A percentile compares a stretch with the other conserved stretches of the same genome.
These are phyloP conservation scores for Diplodia sapinea DNA, from an alignment of 2,329 filamentous ascomycete genomes.

Conservation along the genomic window DNA sequence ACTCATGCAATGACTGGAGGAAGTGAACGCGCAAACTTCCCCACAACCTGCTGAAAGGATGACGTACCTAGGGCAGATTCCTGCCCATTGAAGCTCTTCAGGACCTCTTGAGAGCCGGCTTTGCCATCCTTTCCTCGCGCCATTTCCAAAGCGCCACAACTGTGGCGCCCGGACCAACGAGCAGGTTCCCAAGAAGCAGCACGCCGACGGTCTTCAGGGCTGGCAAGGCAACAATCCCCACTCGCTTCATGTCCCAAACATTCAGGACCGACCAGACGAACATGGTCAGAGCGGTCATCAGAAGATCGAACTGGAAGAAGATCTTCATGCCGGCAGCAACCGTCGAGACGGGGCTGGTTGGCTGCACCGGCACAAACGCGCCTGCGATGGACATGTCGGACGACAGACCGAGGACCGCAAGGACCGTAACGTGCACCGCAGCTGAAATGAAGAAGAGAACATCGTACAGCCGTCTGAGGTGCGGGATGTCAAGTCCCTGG, in stretches of 20 bases:
- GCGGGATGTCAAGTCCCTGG: background rate
- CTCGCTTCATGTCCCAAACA: background rate
- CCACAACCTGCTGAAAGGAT: too few species aligned
- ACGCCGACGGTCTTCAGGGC: background rate
- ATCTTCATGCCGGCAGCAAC: constrained; percentile 1
- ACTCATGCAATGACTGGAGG: too few species aligned
- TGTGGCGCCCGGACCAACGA: background rate
- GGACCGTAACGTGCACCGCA: background rate
- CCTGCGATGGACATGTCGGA: background rate
- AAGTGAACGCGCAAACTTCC: too few species aligned
- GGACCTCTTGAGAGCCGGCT: background rate
- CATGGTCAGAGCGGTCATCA: background rate
- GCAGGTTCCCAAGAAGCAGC: background rate
- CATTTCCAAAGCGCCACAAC: constrained; percentile 14
- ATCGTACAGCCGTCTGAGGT: background rate
- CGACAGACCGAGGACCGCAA: background rate
- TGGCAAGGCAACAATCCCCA: background rate
- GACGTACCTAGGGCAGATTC: background rate
- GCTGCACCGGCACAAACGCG: background rate
- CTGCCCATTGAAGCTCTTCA: background rate
- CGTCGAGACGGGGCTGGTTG: background rate
- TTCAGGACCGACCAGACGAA: constrained; percentile 1
- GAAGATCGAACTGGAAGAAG: constrained; percentile 9
- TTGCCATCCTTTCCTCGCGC: constrained; percentile 10
- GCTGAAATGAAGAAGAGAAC: constrained; percentile 1